These are phyloP conservation scores for Botryotinia convoluta DNA, from an alignment of 2,329 filamentous ascomycete species.

Conservation along the genomic window DNA sequence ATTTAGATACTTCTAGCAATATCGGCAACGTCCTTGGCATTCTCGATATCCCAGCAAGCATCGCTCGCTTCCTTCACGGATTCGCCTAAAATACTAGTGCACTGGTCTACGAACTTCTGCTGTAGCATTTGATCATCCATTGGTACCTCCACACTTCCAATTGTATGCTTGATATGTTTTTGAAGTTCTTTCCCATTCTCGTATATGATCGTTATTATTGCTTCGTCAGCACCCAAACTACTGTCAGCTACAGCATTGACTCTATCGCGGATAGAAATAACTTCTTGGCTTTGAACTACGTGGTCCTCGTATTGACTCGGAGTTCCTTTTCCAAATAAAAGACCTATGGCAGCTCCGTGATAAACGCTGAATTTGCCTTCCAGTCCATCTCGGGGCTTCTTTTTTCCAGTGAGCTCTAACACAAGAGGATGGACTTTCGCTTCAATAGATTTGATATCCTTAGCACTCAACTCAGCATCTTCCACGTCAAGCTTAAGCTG, in stretches of 20 bases:
- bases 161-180: conserved; percentile 49
- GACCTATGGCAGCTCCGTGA: conserved; percentile 50
- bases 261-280: conserved; percentile 45
- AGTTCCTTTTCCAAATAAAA: conserved; percentile 50
- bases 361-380: conserved; percentile 56
- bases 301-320: conserved; percentile 51
- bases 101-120: conserved; percentile 51
- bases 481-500: conserved; percentile 45
- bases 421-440: conserved; percentile 51
- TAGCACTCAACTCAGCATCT: conserved; percentile 34
- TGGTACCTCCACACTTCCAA: conserved; percentile 49
- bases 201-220: conserved; percentile 41
- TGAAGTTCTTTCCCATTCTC: conserved; percentile 41
- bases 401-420: conserved; percentile 52
- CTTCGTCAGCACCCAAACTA: conserved; percentile 44
- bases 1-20: conserved; percentile 14
- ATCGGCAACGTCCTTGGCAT: conserved; percentile 35
- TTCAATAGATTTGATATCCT: conserved; percentile 43
- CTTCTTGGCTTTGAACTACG: conserved; percentile 44
- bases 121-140: conserved; percentile 47
- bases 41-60: conserved; percentile 37
- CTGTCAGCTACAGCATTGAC: conserved; percentile 46
- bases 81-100: conserved; percentile 42
- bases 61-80: conserved; percentile 40
- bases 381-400: conserved; percentile 47